Evolutionary conservation across 306 rosid species (phyloP).

Genomic region (Casuarina equisetifolia): DNA sequence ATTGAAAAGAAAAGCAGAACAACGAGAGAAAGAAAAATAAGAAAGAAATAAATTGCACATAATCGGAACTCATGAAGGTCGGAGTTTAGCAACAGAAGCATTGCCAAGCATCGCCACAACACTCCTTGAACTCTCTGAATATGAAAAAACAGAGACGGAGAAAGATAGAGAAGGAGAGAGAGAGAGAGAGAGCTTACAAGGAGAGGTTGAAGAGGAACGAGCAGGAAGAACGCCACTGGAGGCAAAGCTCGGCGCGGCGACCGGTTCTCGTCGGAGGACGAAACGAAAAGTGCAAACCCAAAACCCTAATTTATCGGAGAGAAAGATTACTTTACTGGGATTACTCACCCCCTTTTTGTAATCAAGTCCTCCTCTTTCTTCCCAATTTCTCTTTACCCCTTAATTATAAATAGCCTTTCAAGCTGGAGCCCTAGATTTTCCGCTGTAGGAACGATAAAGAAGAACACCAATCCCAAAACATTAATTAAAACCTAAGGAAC

Average conservation of each 20-base stretch:
- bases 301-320: constrained; percentile 43
- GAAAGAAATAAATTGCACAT: not conserved
- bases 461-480: no score
- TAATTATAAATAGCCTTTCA: no score
- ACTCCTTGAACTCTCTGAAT: not conserved
- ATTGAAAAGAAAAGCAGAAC: not conserved
- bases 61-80: not conserved
- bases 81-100: not conserved
- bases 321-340: constrained; percentile 13
- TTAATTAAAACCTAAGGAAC: no score
- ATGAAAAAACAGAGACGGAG: not conserved
- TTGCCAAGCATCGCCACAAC: not conserved
- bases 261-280: constrained; percentile 9
- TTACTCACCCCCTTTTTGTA: constrained; percentile 21
- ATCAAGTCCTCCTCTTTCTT: constrained; percentile 21
- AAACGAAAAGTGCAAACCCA: constrained; percentile 10
- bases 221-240: constrained; percentile 1
- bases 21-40: not conserved
- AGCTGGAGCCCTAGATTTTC: no score
- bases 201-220: constrained; percentile 5
- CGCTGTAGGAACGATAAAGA: no score
- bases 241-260: constrained; percentile 8
- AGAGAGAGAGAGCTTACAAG: constrained; percentile 26
- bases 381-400: not conserved
- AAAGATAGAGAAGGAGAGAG: not conserved